phyloP scores from a whole-genome alignment of 2,329 filamentous ascomycete species.

The Herpotrichia juniperi region DNA sequence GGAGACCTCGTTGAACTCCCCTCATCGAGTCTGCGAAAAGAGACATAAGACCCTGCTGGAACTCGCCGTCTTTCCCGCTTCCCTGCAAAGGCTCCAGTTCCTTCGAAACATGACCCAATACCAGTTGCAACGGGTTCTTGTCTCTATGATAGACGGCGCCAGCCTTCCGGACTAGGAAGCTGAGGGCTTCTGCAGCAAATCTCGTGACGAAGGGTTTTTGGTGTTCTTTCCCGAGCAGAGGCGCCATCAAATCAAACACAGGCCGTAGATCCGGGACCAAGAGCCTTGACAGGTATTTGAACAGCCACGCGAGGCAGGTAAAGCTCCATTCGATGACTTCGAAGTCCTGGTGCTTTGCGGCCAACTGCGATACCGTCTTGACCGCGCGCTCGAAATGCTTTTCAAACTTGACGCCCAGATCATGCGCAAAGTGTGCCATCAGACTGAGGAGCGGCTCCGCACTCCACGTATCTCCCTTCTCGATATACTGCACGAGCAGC shows the following conservation, averaged over 20 bases:
- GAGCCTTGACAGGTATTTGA: conserved; percentile 93
- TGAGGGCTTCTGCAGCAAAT: conserved; percentile 93
- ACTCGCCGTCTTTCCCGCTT: conserved; percentile 68
- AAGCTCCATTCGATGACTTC: conserved; percentile 99
- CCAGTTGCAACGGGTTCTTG: conserved; percentile 67
- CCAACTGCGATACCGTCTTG: conserved; percentile 76
- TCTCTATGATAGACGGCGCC: conserved; percentile 79
- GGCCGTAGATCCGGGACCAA: conserved; percentile 85
- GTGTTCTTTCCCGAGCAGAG: conserved; percentile 80
- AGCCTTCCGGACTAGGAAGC: conserved; percentile 90
- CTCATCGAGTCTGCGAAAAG: conserved; percentile 85
- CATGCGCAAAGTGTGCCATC: conserved; percentile 93
- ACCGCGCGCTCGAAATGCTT: conserved; percentile 82
- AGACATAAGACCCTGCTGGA: conserved; percentile 87
- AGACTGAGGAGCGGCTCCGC: conserved; percentile 87
- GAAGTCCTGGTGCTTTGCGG: conserved; percentile 75
- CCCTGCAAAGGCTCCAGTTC: conserved; percentile 66
- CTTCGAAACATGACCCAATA: conserved; percentile 74
- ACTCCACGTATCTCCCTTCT: conserved; percentile 76
- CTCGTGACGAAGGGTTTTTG: conserved; percentile 87
- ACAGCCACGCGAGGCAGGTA: conserved; percentile 88
- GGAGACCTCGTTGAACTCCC: conserved; percentile 63
- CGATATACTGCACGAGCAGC: conserved; percentile 75
- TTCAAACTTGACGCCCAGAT: conserved; percentile 85
- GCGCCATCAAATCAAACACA: conserved; percentile 81